Conservation (phyloP, 352 stramenopile species). For the Pythium phragmitis region DNA sequence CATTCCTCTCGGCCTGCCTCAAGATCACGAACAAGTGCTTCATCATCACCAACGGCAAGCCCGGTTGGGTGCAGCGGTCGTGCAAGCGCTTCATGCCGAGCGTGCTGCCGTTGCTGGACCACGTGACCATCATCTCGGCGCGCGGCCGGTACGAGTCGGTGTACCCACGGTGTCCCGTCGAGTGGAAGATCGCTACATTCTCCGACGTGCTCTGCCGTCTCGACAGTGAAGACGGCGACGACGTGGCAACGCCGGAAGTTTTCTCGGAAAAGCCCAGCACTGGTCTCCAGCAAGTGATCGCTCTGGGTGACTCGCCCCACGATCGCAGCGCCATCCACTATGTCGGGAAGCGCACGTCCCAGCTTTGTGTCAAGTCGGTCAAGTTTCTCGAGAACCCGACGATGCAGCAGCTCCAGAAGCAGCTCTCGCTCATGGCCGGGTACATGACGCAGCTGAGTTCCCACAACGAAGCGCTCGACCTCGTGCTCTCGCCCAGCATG, state of each 20-base stretch:
- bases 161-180: conserved; percentile 58
- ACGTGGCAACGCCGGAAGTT: conserved; percentile 11
- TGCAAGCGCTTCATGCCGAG: conserved; percentile 69
- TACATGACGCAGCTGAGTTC: conserved; percentile 64
- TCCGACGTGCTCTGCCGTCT: conserved; percentile 51
- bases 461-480: conserved; percentile 64
- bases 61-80: conserved; percentile 74
- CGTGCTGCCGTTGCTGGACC: conserved; percentile 48
- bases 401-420: conserved; percentile 73
- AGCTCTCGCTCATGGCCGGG: conserved; percentile 54
- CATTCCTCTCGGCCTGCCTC: conserved; percentile 53
- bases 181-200: conserved; percentile 83
- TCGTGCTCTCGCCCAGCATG: conserved; percentile 72
- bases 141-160: conserved; percentile 57
- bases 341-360: conserved; percentile 44
- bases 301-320: conserved; percentile 65
- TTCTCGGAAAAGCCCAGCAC: background rate
- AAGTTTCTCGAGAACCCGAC: conserved; percentile 78
- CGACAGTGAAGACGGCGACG: background rate
- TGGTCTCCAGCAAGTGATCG: conserved; percentile 57
- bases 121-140: conserved; percentile 67
- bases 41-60: conserved; percentile 72
- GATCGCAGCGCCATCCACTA: conserved; percentile 76
- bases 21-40: conserved; percentile 37
- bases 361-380: conserved; percentile 69